Evolutionary conservation across 768 basidiomycete species (phyloP).

Genomic region (Leccinum disarticulatum): DNA sequence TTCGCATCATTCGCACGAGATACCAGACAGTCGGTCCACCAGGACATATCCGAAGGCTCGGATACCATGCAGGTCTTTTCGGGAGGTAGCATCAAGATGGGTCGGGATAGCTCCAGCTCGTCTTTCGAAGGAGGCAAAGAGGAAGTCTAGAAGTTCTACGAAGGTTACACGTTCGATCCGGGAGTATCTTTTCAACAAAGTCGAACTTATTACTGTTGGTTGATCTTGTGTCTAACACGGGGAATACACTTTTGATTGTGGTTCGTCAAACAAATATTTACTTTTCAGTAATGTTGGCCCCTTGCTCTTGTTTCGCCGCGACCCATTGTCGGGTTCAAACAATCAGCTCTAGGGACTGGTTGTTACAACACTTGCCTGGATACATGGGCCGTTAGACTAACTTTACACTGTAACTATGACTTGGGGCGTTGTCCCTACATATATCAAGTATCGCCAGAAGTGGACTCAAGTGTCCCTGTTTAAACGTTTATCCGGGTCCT

Average conservation of each 20-base stretch:
- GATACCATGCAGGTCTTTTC: constrained; percentile 9
- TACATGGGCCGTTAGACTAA: too few species aligned
- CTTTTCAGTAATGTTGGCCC: too few species aligned
- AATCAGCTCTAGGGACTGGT: too few species aligned
- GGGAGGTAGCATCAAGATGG: constrained; percentile 3
- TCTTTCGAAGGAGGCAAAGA: constrained; percentile 15
- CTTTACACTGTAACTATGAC: too few species aligned
- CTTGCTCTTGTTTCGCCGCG: too few species aligned
- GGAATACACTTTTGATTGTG: not conserved
- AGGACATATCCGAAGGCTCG: constrained; percentile 5
- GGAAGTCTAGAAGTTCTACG: not conserved
- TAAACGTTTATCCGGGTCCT: not conserved
- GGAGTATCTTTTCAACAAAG: not conserved
- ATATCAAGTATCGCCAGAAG: too few species aligned
- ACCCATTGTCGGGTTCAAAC: too few species aligned
- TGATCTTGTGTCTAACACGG: not conserved
- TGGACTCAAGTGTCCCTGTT: too few species aligned
- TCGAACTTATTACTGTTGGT: not conserved
- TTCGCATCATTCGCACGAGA: constrained; percentile 11
- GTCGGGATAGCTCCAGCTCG: constrained; percentile 7
- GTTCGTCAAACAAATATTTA: not conserved
- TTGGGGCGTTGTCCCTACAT: not conserved
- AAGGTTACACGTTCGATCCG: not conserved
- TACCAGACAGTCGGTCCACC: not conserved
- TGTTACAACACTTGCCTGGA: too few species aligned